Evolutionary conservation across 768 basidiomycete genomes (phyloP).

Genomic region (Serendipita vermifera): DNA sequence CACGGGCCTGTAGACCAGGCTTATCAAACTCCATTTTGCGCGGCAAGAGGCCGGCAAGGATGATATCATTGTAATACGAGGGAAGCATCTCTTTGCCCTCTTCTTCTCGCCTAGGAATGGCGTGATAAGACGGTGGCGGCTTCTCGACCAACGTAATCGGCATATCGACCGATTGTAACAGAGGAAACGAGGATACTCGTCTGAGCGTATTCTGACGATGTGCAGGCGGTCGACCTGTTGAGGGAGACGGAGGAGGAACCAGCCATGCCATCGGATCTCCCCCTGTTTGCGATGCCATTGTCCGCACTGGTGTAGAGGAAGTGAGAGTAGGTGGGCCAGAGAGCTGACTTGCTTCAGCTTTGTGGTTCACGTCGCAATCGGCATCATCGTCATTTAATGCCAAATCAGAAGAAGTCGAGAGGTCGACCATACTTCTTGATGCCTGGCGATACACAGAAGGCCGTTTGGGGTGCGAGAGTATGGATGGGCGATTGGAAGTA

Average conservation of each 20-base stretch:
- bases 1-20: conserved; percentile 77
- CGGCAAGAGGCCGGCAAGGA: conserved; percentile 68
- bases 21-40: conserved; percentile 86
- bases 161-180: background rate
- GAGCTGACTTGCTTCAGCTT: background rate
- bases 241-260: conserved; percentile 1
- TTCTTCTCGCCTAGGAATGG: conserved; percentile 37
- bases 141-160: conserved; percentile 15
- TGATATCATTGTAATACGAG: conserved; percentile 64
- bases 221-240: conserved; percentile 17
- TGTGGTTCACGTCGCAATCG: conserved; percentile 14
- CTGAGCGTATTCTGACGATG: conserved; percentile 57
- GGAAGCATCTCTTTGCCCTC: conserved; percentile 78
- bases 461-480: conserved; percentile 23
- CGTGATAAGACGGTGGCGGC: conserved; percentile 22
- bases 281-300: background rate
- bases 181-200: conserved; percentile 30
- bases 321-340: background rate
- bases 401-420: conserved; percentile 19
- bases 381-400: background rate
- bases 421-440: conserved; percentile 53
- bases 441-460: conserved; percentile 40
- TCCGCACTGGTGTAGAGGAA: background rate
- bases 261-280: background rate
- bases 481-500: background rate